Percentiles rank a stretch among this genome's conserved stretches.
Evolutionary conservation across 768 basidiomycete genomes (phyloP).

Genomic region (Boletus rubescentipes): DNA sequence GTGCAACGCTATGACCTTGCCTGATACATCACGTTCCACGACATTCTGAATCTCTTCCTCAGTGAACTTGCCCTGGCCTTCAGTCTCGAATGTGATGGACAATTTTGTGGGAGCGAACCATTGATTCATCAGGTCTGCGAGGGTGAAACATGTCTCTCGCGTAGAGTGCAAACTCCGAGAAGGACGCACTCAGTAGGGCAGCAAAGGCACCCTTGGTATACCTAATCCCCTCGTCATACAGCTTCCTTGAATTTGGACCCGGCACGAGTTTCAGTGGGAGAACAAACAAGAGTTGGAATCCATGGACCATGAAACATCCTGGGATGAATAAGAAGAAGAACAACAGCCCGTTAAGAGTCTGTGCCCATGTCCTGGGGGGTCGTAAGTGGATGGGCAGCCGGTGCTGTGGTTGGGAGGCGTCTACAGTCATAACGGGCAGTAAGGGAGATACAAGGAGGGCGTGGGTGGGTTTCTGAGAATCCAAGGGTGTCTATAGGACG

Average conservation of each 20-base stretch:
- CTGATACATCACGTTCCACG: conserved; percentile 54
- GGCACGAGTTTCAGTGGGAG: conserved; percentile 67
- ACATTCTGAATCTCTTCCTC: conserved; percentile 56
- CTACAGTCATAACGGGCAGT: conserved; percentile 20
- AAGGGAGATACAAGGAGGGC: not conserved
- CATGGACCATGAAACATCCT: conserved; percentile 69
- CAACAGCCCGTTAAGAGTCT: conserved; percentile 46
- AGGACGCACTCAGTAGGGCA: conserved; percentile 61
- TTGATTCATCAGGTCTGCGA: conserved; percentile 71
- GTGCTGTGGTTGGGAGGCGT: conserved; percentile 28
- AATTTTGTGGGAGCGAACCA: conserved; percentile 80
- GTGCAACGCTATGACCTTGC: conserved; percentile 58
- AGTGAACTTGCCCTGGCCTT: conserved; percentile 64
- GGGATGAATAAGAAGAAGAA: conserved; percentile 59
- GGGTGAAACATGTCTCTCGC: conserved; percentile 1
- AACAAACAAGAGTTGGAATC: conserved; percentile 68
- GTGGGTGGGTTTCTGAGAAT: not conserved
- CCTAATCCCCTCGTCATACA: conserved; percentile 70
- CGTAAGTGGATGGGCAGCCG: conserved; percentile 54
- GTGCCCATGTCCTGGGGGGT: conserved; percentile 52
- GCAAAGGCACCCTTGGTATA: conserved; percentile 86
- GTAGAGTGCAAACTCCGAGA: not conserved
- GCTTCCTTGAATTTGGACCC: conserved; percentile 47
- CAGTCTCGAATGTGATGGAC: conserved; percentile 68
- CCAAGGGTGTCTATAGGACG: conserved; percentile 5